A percentile compares a stretch with the other conserved stretches of the same genome.
phyloP scores from a whole-genome alignment of 345 rosid genomes.

The Syzygium aqueum region DNA sequence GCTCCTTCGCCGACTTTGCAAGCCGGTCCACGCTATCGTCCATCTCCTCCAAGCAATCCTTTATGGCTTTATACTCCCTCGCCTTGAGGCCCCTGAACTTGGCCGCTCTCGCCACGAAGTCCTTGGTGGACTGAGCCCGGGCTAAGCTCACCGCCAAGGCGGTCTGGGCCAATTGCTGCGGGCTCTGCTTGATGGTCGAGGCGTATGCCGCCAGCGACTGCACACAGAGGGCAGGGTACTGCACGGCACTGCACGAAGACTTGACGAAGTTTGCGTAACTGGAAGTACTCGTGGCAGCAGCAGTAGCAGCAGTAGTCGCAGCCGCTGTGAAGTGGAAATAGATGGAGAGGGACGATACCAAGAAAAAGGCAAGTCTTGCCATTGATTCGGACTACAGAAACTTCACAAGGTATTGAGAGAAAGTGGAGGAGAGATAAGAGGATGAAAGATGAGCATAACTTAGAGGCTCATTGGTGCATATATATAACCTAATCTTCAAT shows the following conservation, averaged over 20 bases:
- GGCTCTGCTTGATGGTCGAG: constrained; percentile 47
- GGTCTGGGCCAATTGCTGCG: constrained; percentile 51
- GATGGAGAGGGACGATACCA: constrained; percentile 4
- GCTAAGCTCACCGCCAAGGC: constrained; percentile 61
- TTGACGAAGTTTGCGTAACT: constrained; percentile 34
- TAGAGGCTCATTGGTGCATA: neutral
- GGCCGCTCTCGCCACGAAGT: constrained; percentile 42
- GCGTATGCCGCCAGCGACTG: constrained; percentile 54
- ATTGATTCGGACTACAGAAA: neutral
- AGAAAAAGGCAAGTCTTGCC: neutral
- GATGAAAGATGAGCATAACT: neutral
- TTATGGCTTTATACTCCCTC: constrained; percentile 49
- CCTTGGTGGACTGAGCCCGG: constrained; percentile 43
- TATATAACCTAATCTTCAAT: neutral
- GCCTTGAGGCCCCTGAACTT: constrained; percentile 47
- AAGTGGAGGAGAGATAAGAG: neutral
- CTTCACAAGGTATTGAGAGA: neutral
- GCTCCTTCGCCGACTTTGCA: constrained; percentile 44
- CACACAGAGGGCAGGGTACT: constrained; percentile 58
- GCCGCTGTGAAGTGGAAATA: neutral
- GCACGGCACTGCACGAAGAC: constrained; percentile 49
- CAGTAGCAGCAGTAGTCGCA: constrained; percentile 10
- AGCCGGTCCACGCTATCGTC: constrained; percentile 66
- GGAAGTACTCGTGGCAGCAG: constrained; percentile 5
- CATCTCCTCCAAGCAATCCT: constrained; percentile 68